Base-by-base conservation (phyloP, 2,329 filamentous ascomycete species). In the Chaetothyriales sp. region DNA sequence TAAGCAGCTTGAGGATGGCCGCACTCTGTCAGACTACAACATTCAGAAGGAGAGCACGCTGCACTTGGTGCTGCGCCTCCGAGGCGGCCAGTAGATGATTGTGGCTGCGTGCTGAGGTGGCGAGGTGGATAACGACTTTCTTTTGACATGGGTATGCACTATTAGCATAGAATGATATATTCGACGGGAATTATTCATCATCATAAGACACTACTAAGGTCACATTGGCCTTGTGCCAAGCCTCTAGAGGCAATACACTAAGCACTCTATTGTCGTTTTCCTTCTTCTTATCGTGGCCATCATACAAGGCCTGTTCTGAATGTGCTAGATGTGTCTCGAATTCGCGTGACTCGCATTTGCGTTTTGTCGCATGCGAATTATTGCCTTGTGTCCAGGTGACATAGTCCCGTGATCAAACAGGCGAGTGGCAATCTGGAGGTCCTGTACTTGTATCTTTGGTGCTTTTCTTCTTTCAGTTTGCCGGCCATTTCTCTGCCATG, bases 41-140 rank as follows among this genome's bases (percentile, higher is more conserved):
- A 75, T 75, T 51, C 73, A 75, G 65, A 79, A 80, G 74, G 79
- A 82, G 70, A 77, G 74, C 50, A 82, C 78, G 1, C 70, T 82
- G 54, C 79, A 82, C 68, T 72, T 82, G 70, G 79, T 82, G 63
- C 72, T 80, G 57, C 73, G 77, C 68, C 73, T 80, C 46, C 77
- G 77, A 67, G 77, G 75, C 56, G 74, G 74, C 51, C 57, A 60
- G 54, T 61, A 60, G 44, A 40, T 40, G 33, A 10, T 15, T 37
- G 33, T 2, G 33, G 33, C 33, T 5, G 33, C 15, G 25, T 37
- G 15, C 13, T 25, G 1, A 40, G 15, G 29, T 33, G 15, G 33
- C 33, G 13, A 15, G 44, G 44, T 15, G 8, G 44, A 25, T 25
- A 15, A 45, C 44, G 44, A 28, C 19, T 13, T 46, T 46, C 15